Evolutionary conservation across 2,329 filamentous ascomycete species (phyloP).

Genomic region (Penicillium vulpinum): DNA sequence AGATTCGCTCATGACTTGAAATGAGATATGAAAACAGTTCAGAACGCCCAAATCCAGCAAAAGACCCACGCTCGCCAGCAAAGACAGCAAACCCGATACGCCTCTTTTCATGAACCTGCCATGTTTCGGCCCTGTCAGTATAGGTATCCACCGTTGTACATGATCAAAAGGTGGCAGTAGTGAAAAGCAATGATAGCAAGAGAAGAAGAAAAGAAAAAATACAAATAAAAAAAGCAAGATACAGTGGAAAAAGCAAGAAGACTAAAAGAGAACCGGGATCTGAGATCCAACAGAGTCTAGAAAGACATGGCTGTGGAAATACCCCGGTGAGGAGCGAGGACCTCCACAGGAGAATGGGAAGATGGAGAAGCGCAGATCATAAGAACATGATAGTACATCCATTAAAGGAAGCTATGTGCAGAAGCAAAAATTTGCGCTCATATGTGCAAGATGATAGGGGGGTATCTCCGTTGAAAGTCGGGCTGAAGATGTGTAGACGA

Average conservation of each 20-base stretch:
- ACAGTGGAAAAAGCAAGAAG: not conserved
- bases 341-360: constrained; percentile 12
- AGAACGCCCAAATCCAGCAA: constrained; percentile 1
- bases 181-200: constrained; percentile 1
- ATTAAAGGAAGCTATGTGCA: constrained; percentile 32
- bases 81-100: constrained; percentile 10
- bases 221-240: not conserved
- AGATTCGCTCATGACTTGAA: constrained; percentile 6
- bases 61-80: constrained; percentile 5
- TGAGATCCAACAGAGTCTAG: constrained; percentile 17
- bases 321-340: not conserved
- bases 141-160: constrained; percentile 14
- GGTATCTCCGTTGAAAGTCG: constrained; percentile 22
- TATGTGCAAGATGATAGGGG: constrained; percentile 22
- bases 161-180: constrained; percentile 16
- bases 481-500: constrained; percentile 11
- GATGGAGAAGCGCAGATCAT: constrained; percentile 14
- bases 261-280: constrained; percentile 8
- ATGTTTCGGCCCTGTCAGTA: constrained; percentile 1
- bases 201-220: not conserved
- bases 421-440: constrained; percentile 19
- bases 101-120: constrained; percentile 16
- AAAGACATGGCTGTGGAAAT: constrained; percentile 19
- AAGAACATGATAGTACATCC: constrained; percentile 35
- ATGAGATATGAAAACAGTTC: not conserved